Conservation (phyloP, 352 stramenopile genomes). For the Globisporangium uncinulatum region DNA sequence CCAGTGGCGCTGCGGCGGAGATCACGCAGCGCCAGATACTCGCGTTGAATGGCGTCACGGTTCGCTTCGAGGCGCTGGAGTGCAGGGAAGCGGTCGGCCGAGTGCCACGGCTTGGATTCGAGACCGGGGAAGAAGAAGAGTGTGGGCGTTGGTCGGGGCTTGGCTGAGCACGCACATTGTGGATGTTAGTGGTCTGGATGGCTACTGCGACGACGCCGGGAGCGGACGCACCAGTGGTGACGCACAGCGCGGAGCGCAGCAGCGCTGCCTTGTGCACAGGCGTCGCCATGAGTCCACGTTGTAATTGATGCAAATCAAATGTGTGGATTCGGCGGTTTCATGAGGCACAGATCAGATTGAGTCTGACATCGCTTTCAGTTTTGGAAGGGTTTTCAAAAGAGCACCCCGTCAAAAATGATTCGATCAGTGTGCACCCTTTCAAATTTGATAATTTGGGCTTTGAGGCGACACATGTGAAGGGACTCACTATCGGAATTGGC, state of each 20-base stretch:
- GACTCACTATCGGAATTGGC: no score
- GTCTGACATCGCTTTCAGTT: no score
- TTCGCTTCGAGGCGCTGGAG: conserved; percentile 49
- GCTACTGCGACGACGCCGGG: no score
- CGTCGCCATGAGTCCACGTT: conserved; percentile 7
- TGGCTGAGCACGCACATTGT: conserved; percentile 24
- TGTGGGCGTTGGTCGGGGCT: conserved; percentile 68
- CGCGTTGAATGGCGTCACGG: conserved; percentile 46
- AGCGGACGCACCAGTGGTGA: conserved; percentile 51
- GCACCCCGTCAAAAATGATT: no score
- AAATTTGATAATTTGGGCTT: no score
- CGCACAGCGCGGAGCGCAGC: conserved; percentile 67
- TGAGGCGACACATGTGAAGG: no score
- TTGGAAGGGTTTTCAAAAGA: no score
- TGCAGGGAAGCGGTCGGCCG: conserved; percentile 52
- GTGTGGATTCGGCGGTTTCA: not conserved
- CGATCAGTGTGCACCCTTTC: no score
- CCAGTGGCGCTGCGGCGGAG: conserved; percentile 17
- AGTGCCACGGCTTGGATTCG: conserved; percentile 56
- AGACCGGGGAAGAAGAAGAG: conserved; percentile 79
- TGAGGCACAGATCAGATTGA: not conserved
- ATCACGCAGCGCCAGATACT: conserved; percentile 49
- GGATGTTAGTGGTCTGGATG: not conserved
- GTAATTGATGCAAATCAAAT: not conserved
- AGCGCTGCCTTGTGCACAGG: conserved; percentile 51